These are phyloP conservation scores for Zea luxurians DNA, from an alignment of 176 grass and related monocot species.

Conservation along the genomic window DNA sequence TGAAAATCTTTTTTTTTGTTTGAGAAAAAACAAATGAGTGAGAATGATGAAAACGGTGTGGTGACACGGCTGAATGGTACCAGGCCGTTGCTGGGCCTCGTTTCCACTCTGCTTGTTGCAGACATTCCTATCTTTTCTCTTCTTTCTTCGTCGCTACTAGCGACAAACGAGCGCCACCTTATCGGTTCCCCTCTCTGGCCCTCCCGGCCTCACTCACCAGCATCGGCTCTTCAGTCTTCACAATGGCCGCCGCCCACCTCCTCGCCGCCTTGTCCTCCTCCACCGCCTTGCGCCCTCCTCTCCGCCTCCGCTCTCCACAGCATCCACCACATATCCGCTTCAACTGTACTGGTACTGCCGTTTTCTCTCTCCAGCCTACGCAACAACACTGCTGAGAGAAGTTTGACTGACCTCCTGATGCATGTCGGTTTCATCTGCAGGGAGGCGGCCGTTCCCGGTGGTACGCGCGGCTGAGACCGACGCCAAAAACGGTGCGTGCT, in stretches of 20 bases:
- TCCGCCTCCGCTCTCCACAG: background rate
- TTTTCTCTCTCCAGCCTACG: background rate
- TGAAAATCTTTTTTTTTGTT: too few species aligned
- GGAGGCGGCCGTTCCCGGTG: conserved; percentile 44
- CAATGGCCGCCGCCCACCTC: conserved; percentile 51
- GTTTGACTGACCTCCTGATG: conserved; percentile 5
- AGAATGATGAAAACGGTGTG: background rate
- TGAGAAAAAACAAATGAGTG: background rate
- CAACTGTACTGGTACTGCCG: conserved; percentile 37
- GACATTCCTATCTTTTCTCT: background rate
- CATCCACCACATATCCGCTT: conserved; percentile 28
- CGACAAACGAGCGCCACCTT: background rate
- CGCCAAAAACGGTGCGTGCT: conserved; percentile 52
- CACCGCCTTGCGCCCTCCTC: conserved; percentile 28
- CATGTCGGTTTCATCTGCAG: conserved; percentile 38
- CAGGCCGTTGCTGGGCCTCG: background rate
- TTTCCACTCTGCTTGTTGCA: background rate
- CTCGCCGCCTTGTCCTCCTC: conserved; percentile 26
- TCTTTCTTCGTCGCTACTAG: background rate
- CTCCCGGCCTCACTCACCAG: background rate
- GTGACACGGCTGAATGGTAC: background rate
- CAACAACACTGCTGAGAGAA: background rate
- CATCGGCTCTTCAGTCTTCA: conserved; percentile 1
- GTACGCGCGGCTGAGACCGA: conserved; percentile 59
- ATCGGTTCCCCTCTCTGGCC: background rate